Evolutionary conservation across 306 rosid species (phyloP).

Genomic region (Boehmeria nivea): DNA sequence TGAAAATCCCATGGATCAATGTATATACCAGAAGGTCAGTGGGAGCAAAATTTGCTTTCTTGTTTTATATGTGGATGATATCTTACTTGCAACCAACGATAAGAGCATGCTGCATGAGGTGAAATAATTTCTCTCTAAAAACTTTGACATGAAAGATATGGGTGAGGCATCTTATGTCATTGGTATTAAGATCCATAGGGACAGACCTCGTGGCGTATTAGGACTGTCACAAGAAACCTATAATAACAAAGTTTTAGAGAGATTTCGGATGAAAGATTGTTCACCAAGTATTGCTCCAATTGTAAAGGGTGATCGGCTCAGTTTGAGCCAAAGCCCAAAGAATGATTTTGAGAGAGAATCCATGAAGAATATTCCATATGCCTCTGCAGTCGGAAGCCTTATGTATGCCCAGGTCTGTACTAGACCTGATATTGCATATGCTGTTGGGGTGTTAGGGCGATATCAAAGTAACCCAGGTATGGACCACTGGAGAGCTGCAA

Average conservation of each 20-base stretch:
- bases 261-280: too few relatives aligned
- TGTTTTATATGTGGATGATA: too few relatives aligned
- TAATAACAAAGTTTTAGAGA: too few relatives aligned
- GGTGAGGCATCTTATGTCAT: too few relatives aligned
- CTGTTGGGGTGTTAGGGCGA: neutral
- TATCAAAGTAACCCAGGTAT: neutral
- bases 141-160: too few relatives aligned
- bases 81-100: too few relatives aligned
- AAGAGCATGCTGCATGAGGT: too few relatives aligned
- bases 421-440: neutral
- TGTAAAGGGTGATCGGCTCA: neutral
- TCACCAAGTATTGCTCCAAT: too few relatives aligned
- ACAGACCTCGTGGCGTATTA: too few relatives aligned
- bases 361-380: neutral
- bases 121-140: too few relatives aligned
- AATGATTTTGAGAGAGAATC: neutral
- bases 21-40: neutral
- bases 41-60: neutral
- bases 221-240: too few relatives aligned
- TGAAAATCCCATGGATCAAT: neutral
- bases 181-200: too few relatives aligned
- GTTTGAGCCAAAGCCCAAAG: neutral
- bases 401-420: neutral
- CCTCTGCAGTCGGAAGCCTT: neutral
- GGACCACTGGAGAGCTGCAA: neutral